phyloP scores from a whole-genome alignment of 2,329 filamentous ascomycete genomes.

The Exophiala sideris region DNA sequence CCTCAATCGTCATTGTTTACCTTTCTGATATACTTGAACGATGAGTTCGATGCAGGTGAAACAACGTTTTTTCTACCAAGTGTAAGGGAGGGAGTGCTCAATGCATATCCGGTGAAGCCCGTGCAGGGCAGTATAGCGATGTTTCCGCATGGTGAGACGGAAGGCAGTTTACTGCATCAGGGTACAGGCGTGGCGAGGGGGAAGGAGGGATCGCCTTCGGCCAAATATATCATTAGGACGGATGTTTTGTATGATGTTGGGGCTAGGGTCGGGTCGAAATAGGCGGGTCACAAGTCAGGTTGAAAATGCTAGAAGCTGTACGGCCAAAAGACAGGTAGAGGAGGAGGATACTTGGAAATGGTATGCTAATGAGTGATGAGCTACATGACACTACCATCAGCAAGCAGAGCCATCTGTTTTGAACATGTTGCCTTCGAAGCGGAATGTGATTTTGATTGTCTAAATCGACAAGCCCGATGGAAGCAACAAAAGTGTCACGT shows the following conservation, averaged over 20 bases:
- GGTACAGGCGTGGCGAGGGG: slow-evolving; percentile 67
- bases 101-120: slow-evolving; percentile 66
- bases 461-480: too few relatives aligned
- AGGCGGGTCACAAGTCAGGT: too few relatives aligned
- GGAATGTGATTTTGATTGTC: too few relatives aligned
- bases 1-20: slow-evolving; percentile 68
- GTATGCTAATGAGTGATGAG: too few relatives aligned
- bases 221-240: slow-evolving; percentile 67
- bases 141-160: slow-evolving; percentile 67
- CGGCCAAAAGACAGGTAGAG: too few relatives aligned
- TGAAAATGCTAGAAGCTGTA: too few relatives aligned
- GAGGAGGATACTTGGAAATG: too few relatives aligned
- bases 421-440: too few relatives aligned
- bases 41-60: slow-evolving; percentile 69
- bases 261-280: too few relatives aligned
- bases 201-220: slow-evolving; percentile 25
- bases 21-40: slow-evolving; percentile 67
- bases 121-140: slow-evolving; percentile 67
- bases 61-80: slow-evolving; percentile 69
- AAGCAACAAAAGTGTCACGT: neutral
- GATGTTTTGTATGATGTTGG: slow-evolving; percentile 67
- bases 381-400: too few relatives aligned
- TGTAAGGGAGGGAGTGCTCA: slow-evolving; percentile 61
- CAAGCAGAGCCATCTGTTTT: too few relatives aligned
- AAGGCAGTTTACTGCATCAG: slow-evolving; percentile 64